These are phyloP conservation scores for Penicillium sp. DNA, from an alignment of 2,329 filamentous ascomycete genomes.

Conservation along the genomic window DNA sequence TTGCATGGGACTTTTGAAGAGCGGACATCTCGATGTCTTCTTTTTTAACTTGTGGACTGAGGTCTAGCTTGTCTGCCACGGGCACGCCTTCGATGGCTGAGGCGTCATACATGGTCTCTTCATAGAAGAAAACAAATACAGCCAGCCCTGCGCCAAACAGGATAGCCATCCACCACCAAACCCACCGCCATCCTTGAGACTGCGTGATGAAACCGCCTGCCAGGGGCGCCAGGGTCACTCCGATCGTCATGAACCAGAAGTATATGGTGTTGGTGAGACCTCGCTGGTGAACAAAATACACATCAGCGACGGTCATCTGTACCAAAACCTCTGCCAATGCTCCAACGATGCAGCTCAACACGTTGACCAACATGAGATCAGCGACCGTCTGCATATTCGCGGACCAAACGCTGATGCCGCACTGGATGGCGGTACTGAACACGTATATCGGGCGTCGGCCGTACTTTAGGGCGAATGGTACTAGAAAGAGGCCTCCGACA, in stretches of 20 bases:
- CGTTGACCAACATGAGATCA: conserved; percentile 49
- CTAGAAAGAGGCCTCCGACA: conserved; percentile 45
- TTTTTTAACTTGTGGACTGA: background rate
- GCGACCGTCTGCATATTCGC: conserved; percentile 44
- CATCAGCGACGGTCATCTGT: conserved; percentile 51
- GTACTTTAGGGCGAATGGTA: conserved; percentile 51
- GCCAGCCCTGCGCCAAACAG: conserved; percentile 42
- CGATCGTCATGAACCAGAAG: conserved; percentile 35
- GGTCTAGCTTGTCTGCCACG: background rate
- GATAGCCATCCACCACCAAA: conserved; percentile 51
- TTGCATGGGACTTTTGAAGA: background rate
- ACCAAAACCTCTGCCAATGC: conserved; percentile 48
- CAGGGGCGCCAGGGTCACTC: conserved; percentile 40
- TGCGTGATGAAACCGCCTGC: conserved; percentile 35
- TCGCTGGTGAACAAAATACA: conserved; percentile 53
- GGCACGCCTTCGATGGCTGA: conserved; percentile 6
- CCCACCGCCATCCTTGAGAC: conserved; percentile 52
- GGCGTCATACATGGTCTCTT: conserved; percentile 39
- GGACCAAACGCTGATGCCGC: conserved; percentile 44
- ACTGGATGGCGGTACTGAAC: conserved; percentile 42
- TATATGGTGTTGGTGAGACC: conserved; percentile 52
- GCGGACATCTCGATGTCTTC: background rate
- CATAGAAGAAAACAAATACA: conserved; percentile 47
- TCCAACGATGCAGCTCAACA: conserved; percentile 48
- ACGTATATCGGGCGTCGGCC: conserved; percentile 51